Evolutionary conservation across 352 stramenopile species (phyloP).

Genomic region (Globisporangium canariense): DNA sequence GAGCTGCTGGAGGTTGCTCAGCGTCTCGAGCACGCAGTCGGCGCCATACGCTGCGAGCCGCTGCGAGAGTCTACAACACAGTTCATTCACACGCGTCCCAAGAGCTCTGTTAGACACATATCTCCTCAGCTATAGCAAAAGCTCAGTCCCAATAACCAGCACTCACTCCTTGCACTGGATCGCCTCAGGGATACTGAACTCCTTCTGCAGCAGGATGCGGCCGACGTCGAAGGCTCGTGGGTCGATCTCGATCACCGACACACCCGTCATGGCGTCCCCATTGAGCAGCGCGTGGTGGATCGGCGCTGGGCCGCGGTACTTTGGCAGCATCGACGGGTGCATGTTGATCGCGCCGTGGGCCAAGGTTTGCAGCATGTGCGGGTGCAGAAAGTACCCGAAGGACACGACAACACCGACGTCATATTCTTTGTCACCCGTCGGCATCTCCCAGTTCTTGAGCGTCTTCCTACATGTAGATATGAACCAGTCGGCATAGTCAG

Average conservation of each 20-base stretch:
- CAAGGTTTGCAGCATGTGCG: slow-evolving; percentile 67
- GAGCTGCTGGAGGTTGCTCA: slow-evolving; percentile 39
- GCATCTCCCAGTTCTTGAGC: slow-evolving; percentile 71
- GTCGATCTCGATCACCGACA: slow-evolving; percentile 88
- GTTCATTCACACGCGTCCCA: background rate
- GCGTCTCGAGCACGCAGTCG: slow-evolving; percentile 65
- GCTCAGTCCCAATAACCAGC: background rate
- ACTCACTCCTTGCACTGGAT: slow-evolving; percentile 54
- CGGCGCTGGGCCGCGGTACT: slow-evolving; percentile 81
- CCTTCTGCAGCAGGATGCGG: slow-evolving; percentile 63
- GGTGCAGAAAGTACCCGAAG: slow-evolving; percentile 85
- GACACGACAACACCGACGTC: slow-evolving; percentile 88
- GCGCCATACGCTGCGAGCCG: slow-evolving; percentile 52
- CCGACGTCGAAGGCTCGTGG: slow-evolving; percentile 79
- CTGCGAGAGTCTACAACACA: slow-evolving; percentile 34
- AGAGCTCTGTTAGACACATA: background rate
- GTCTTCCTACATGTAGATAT: slow-evolving; percentile 42
- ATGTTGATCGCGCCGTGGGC: slow-evolving; percentile 83
- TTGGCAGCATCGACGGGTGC: slow-evolving; percentile 83
- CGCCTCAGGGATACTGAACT: slow-evolving; percentile 36
- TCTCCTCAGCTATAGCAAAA: background rate
- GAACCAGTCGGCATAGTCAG: background rate
- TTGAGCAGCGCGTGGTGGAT: slow-evolving; percentile 86
- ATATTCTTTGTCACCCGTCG: slow-evolving; percentile 35
- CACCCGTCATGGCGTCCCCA: slow-evolving; percentile 64